Conservation (phyloP, 768 basidiomycete species). For the Leccinum disarticulatum region DNA sequence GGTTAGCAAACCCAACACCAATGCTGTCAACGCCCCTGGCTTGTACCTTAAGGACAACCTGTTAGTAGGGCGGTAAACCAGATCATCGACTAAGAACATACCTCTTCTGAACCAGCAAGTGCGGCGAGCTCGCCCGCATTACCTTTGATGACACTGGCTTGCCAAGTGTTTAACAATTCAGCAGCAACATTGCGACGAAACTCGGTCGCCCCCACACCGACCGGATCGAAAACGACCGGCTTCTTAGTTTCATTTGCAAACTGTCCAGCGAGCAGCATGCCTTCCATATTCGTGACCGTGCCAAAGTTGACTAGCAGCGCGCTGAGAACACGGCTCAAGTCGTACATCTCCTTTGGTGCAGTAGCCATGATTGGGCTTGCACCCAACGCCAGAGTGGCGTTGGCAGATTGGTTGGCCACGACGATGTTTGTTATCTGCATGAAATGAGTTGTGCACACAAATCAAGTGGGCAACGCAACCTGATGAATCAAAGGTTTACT, state of each 20-base stretch:
- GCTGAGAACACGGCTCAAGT: slow-evolving; percentile 63
- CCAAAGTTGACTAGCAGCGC: slow-evolving; percentile 87
- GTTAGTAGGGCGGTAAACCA: neutral
- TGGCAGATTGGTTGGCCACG: slow-evolving; percentile 86
- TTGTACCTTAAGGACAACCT: slow-evolving; percentile 46
- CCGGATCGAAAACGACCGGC: slow-evolving; percentile 88
- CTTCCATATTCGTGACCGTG: slow-evolving; percentile 65
- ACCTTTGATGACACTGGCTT: slow-evolving; percentile 90
- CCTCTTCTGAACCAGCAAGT: slow-evolving; percentile 75
- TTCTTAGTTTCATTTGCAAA: slow-evolving; percentile 68
- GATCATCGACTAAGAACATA: slow-evolving; percentile 24
- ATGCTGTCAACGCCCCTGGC: slow-evolving; percentile 86
- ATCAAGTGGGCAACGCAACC: slow-evolving; percentile 33
- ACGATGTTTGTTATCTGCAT: slow-evolving; percentile 85
- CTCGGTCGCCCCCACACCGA: slow-evolving; percentile 81
- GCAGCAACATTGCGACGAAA: slow-evolving; percentile 56
- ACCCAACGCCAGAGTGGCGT: slow-evolving; percentile 82
- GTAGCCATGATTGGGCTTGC: slow-evolving; percentile 96
- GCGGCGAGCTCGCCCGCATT: slow-evolving; percentile 89
- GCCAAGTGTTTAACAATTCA: slow-evolving; percentile 77
- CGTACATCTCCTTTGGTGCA: slow-evolving; percentile 76
- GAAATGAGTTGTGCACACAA: neutral
- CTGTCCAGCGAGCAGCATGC: slow-evolving; percentile 74
- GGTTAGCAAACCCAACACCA: slow-evolving; percentile 75
- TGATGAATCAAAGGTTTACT: slow-evolving; percentile 80